These are phyloP conservation scores for Apophysomyces trapeziformis DNA, from an alignment of 371 early-diverging fungal species.

Conservation along the genomic window DNA sequence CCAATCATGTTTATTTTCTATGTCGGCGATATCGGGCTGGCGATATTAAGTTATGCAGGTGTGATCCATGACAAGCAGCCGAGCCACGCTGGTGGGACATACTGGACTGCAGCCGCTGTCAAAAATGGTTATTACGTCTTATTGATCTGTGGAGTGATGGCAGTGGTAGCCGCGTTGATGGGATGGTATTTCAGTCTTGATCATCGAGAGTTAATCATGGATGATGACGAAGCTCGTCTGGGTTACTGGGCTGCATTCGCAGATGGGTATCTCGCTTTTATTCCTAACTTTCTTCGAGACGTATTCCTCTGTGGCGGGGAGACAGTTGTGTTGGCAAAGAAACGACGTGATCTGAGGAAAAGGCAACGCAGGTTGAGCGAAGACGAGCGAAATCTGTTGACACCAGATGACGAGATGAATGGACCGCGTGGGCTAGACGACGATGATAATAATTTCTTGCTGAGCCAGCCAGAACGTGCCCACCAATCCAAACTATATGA, in stretches of 20 bases:
- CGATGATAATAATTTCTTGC: neutral
- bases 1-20: conserved; percentile 30
- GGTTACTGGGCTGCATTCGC: conserved; percentile 16
- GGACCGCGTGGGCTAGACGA: conserved; percentile 1
- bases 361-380: conserved; percentile 15
- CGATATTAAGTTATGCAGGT: conserved; percentile 13
- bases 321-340: conserved; percentile 22
- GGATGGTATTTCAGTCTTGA: conserved; percentile 15
- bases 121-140: conserved; percentile 25
- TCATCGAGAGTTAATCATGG: conserved; percentile 13
- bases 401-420: conserved; percentile 4
- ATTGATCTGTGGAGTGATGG: conserved; percentile 20
- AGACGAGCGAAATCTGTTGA: conserved; percentile 15
- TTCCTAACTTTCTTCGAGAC: conserved; percentile 21
- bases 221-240: conserved; percentile 13
- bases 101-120: conserved; percentile 27
- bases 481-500: conserved; percentile 11
- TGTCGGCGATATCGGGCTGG: conserved; percentile 20
- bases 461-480: conserved; percentile 13
- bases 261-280: conserved; percentile 22
- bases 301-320: conserved; percentile 20
- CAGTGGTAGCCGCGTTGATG: conserved; percentile 19
- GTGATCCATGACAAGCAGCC: conserved; percentile 19
- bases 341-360: conserved; percentile 17
- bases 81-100: conserved; percentile 16